These are phyloP conservation scores for Grosmannia penicillata DNA, from an alignment of 2,329 filamentous ascomycete genomes.

Conservation along the genomic window DNA sequence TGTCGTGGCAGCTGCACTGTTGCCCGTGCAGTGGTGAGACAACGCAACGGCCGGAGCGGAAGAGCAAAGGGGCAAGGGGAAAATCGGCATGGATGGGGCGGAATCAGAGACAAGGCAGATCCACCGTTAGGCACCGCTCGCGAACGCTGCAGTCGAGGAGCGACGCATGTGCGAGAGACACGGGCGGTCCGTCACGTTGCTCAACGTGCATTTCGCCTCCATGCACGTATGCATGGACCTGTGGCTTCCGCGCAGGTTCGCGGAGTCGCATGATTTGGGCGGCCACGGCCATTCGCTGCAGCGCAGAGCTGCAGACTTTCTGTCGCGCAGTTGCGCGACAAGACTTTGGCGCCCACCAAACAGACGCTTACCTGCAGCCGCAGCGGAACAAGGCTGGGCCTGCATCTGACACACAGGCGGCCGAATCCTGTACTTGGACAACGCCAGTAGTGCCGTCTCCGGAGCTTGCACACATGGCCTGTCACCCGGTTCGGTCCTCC, in stretches of 20 bases:
- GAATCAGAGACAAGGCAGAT: no score
- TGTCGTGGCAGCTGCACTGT: no score
- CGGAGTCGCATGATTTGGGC: not conserved
- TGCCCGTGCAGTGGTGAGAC: no score
- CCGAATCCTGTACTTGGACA: not conserved
- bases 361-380: not conserved
- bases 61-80: no score
- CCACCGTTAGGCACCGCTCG: no score
- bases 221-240: not conserved
- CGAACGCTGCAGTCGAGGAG: not conserved
- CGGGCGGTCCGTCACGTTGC: not conserved
- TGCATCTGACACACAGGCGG: not conserved
- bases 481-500: no score
- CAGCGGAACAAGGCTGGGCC: slow-evolving; percentile 5
- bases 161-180: not conserved
- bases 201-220: not conserved
- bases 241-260: not conserved
- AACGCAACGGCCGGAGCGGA: no score
- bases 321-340: slow-evolving; percentile 7
- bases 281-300: not conserved
- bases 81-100: no score
- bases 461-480: not conserved
- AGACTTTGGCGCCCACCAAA: not conserved
- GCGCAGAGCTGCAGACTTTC: slow-evolving; percentile 2
- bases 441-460: not conserved